phyloP scores from a whole-genome alignment of 1,284 basidiomycete genomes.

The Mycena sp. region DNA sequence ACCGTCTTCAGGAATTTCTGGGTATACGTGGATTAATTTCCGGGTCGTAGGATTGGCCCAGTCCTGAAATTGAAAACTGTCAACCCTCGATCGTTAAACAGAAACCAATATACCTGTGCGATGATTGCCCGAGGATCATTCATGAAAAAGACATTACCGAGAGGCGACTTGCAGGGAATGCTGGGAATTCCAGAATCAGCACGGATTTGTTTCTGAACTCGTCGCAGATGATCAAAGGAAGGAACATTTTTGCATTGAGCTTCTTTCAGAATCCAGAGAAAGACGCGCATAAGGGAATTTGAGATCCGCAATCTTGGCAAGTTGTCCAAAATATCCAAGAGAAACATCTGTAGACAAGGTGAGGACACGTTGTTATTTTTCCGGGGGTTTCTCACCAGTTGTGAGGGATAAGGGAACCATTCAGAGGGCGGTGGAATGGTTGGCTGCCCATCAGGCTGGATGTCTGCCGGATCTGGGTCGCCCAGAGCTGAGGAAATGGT shows the following conservation, averaged over 20 bases:
- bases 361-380: background rate
- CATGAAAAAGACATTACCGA: constrained; percentile 38
- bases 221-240: constrained; percentile 37
- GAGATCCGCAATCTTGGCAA: constrained; percentile 13
- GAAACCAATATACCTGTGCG: background rate
- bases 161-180: constrained; percentile 32
- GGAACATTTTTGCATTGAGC: constrained; percentile 39
- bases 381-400: background rate
- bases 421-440: background rate
- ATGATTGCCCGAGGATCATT: constrained; percentile 27
- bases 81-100: background rate
- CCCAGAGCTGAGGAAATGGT: background rate
- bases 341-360: constrained; percentile 13
- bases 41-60: constrained; percentile 37
- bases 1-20: constrained; percentile 34
- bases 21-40: constrained; percentile 35
- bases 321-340: constrained; percentile 16
- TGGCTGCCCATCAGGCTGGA: background rate
- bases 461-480: background rate
- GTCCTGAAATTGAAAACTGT: constrained; percentile 28
- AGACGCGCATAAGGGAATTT: constrained; percentile 35
- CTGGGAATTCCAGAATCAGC: constrained; percentile 33
- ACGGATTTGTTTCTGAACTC: constrained; percentile 35
- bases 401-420: constrained; percentile 12
- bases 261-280: constrained; percentile 42